Base-by-base conservation (phyloP, 495 filamentous ascomycete genomes). In the Thermothielavioides terrestris region DNA sequence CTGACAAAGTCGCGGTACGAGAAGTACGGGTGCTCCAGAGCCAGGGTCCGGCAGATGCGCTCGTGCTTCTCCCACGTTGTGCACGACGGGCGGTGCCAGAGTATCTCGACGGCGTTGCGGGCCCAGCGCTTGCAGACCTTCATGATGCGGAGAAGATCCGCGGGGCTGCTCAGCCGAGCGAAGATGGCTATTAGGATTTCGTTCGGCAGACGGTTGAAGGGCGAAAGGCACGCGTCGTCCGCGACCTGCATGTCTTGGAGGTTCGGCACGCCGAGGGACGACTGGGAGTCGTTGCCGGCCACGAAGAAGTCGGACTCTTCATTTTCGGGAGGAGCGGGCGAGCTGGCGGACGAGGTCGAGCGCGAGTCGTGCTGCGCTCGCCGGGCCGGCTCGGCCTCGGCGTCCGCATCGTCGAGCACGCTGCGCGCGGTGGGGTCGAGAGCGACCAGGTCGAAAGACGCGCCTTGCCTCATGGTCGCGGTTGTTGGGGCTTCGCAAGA, bases 111-210 rank as follows among this genome's bases (percentile, higher is more conserved):
- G 41, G 82, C 84, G 61, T 96, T 96, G 51, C 84, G 76, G 36
- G 94, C 85, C 94, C 94, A 99, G 53, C 82, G 81, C 62, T 88
- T 88, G 59, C 83, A 94, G 7, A 94, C 91, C 59, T 91, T 71
- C 87, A 99, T 91, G 63, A 88, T 91, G 64, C 81, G 84, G 53
- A 85, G 72, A 52, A 96, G 77, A 60, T 97, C 92, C 4, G 67
- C 65, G 3, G 87, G 75, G 26, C 78, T 81, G 58, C 66, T 79
- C 36, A 99, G 80, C 62, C 89, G 92, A 12, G 85, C 75, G 69
- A 99, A 96, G 47, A 95, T 85, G 61, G 81, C 78, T 54, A 99
- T 96, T 44, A 97, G 77, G 39, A 99, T 83, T 72, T 99, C 94
- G 55, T 89, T 88, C 11, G 94, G 94, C 25, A 99, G 78, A 37